phyloP scores from a whole-genome alignment of 148 eudicot genomes.

The Euryodendron excelsum region DNA sequence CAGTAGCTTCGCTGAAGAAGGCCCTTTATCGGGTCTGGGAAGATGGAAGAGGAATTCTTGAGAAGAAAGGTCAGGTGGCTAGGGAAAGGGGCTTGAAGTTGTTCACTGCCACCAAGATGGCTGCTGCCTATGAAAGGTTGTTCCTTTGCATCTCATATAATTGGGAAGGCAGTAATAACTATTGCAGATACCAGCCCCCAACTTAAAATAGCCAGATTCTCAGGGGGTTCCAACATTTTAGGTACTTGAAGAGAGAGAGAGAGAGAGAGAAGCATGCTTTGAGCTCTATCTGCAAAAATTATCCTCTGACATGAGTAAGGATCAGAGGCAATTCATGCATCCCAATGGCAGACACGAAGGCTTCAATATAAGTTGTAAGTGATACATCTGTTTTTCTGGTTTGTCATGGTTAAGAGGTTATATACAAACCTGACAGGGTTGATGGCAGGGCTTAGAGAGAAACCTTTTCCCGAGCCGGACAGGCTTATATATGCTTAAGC shows the following conservation, averaged over 20 bases:
- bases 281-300: background rate
- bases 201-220: too few species aligned
- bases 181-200: conserved; percentile 23
- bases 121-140: conserved; percentile 49
- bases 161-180: conserved; percentile 5
- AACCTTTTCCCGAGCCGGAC: background rate
- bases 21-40: conserved; percentile 37
- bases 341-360: background rate
- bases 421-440: background rate
- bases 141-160: conserved; percentile 43
- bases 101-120: conserved; percentile 56
- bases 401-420: background rate
- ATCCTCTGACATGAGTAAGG: background rate
- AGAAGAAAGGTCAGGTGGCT: conserved; percentile 38
- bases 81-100: conserved; percentile 38
- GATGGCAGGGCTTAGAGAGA: background rate
- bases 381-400: background rate
- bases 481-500: too few species aligned
- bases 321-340: background rate
- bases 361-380: background rate
- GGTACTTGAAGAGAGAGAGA: too few species aligned
- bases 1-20: conserved; percentile 31
- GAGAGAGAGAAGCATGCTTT: background rate
- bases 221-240: background rate
- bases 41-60: conserved; percentile 38